phyloP scores from a whole-genome alignment of 768 basidiomycete genomes.

The Trametes villosa region DNA sequence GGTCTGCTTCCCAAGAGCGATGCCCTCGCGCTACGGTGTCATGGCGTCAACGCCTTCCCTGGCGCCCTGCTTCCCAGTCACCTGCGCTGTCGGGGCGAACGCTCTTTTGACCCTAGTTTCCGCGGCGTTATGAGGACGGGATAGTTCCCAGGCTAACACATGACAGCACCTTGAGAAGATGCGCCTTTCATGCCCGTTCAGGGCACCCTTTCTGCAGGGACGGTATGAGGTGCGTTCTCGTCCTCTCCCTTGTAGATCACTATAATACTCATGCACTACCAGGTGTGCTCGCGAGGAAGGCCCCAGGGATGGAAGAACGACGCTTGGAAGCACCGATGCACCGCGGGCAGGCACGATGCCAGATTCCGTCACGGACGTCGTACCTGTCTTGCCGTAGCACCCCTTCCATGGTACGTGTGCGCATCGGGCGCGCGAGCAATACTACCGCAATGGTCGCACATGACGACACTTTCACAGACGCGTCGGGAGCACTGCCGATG shows the following conservation, averaged over 20 bases:
- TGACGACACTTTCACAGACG: neutral
- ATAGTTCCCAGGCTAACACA: neutral
- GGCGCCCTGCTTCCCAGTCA: neutral
- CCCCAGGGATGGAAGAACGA: neutral
- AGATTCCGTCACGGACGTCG: conserved; percentile 1
- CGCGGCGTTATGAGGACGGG: neutral
- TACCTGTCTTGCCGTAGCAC: conserved; percentile 5
- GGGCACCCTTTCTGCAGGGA: neutral
- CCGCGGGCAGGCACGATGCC: neutral
- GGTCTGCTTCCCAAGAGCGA: neutral
- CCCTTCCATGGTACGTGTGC: neutral
- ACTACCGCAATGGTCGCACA: neutral
- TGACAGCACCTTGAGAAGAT: neutral
- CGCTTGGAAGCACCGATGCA: neutral
- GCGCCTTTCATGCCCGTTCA: neutral
- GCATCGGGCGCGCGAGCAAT: neutral
- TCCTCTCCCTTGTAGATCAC: neutral
- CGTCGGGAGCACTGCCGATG: neutral
- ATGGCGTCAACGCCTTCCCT: neutral
- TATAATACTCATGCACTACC: neutral
- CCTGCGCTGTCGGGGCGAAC: neutral
- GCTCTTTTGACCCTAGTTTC: neutral
- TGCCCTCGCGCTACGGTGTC: no score
- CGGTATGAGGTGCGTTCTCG: neutral
- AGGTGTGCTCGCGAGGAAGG: neutral